These are phyloP conservation scores for Emergomyces pasteurianus DNA, from an alignment of 2,329 filamentous ascomycete genomes.

Conservation along the genomic window DNA sequence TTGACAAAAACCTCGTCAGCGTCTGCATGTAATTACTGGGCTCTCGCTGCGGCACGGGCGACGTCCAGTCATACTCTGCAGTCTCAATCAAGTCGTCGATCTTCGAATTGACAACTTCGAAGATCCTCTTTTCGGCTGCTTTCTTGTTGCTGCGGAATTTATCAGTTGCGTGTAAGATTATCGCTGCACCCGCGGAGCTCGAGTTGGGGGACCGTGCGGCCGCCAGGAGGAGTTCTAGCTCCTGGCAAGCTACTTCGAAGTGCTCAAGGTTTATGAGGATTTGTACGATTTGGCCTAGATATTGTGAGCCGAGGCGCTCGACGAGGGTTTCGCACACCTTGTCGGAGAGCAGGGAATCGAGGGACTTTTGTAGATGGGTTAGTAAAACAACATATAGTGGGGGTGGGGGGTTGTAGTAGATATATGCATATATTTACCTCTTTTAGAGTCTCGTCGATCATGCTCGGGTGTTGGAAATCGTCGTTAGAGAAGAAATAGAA, in stretches of 20 bases:
- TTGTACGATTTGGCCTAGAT: slow-evolving; percentile 94
- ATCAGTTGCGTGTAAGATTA: slow-evolving; percentile 70
- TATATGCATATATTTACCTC: slow-evolving; percentile 39
- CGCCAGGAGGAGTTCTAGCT: slow-evolving; percentile 77
- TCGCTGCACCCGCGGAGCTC: slow-evolving; percentile 54
- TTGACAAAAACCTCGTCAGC: slow-evolving; percentile 79
- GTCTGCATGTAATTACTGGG: slow-evolving; percentile 94
- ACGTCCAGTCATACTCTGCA: slow-evolving; percentile 87
- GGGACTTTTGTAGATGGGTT: slow-evolving; percentile 43
- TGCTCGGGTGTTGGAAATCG: slow-evolving; percentile 78
- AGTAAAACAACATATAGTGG: slow-evolving; percentile 1
- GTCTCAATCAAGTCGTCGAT: slow-evolving; percentile 96
- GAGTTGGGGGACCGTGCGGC: slow-evolving; percentile 72
- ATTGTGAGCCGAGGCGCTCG: slow-evolving; percentile 79
- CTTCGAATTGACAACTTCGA: slow-evolving; percentile 96
- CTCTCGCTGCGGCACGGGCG: slow-evolving; percentile 51
- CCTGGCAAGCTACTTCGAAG: slow-evolving; percentile 84
- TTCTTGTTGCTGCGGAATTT: slow-evolving; percentile 86
- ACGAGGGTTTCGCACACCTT: slow-evolving; percentile 88
- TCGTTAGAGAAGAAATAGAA: slow-evolving; percentile 98
- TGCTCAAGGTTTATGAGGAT: slow-evolving; percentile 96
- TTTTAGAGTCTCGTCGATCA: slow-evolving; percentile 84
- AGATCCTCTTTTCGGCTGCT: slow-evolving; percentile 91
- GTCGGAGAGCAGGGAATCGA: slow-evolving; percentile 88
- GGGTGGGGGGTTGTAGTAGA: not conserved